Base-by-base conservation (phyloP, 192 early-diverging fungal genomes). In the Coemansia sp. region DNA sequence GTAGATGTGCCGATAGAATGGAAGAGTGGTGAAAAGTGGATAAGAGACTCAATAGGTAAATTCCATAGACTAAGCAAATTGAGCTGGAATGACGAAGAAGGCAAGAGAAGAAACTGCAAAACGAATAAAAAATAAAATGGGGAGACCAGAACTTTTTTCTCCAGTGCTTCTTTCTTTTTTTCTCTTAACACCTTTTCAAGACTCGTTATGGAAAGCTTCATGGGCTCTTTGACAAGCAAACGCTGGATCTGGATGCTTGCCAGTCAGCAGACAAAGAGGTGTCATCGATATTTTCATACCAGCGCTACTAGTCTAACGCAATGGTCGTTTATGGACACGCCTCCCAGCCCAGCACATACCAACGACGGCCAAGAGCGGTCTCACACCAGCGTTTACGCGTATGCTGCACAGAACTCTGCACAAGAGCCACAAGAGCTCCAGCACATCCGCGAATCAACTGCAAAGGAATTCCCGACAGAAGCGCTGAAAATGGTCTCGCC, bases 401-500 rank as follows among this genome's bases (percentile, higher is more conserved):
- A 81, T 49, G 57, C 78, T 0, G 19, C 63, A 9, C 20, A 12
- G 3, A 10, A 63, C 57, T 75, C 73, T 20, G 38, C 61, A 5
- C 55, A 44, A 17, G 78, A 81, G 49, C 73, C 78, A 12, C 58
- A 43, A 4, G 53, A 17, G 14, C 46, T 81, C 9, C 17, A 32
- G 14, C 41, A 45, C 5, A 51, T 75, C 20, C 73, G 78, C 11
- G 17, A 63, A 11, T 43, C 60, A 2, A 73, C 78, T 11, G 20
- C 67, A 11, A 60, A 48, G 11, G 20, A 46, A 4, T 38, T 72
- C 43, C 67, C 63, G 1, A 5, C 20, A 25, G 72, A 64, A 9
- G 78, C 78, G 11, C 70, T 67, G 50, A 81, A 75, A 54, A 81
- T 81, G 78, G 58, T 81, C 12, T 81, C 78, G 14, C 78, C 78